phyloP scores from a whole-genome alignment of 108 stramenopile species.

The Nannochloropsis gaditana region DNA sequence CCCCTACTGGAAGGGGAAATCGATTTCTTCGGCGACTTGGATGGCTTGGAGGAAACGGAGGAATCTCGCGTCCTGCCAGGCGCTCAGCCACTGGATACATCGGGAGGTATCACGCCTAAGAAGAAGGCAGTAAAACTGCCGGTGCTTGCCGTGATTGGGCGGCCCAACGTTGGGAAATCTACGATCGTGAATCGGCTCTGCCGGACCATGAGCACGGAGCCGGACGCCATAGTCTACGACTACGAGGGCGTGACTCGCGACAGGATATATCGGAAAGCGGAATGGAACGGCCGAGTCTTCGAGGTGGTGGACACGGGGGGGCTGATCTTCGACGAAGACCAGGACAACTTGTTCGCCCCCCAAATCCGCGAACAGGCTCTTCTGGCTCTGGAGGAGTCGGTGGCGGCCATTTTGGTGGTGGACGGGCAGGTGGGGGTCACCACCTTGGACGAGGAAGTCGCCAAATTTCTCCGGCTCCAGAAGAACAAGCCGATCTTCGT shows the following conservation, averaged over 20 bases:
- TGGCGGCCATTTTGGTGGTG: constrained; percentile 80
- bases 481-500: constrained; percentile 71
- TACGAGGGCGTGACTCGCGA: constrained; percentile 89
- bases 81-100: background rate
- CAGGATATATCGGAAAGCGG: constrained; percentile 80
- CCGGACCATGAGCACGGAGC: constrained; percentile 61
- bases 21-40: constrained; percentile 4
- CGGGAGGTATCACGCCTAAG: background rate
- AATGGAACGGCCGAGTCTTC: constrained; percentile 63
- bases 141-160: constrained; percentile 23
- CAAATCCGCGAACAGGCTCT: constrained; percentile 67
- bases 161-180: constrained; percentile 55
- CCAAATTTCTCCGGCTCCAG: constrained; percentile 75
- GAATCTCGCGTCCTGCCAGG: background rate
- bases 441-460: constrained; percentile 69
- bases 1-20: background rate
- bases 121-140: constrained; percentile 27
- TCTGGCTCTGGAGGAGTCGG: constrained; percentile 81
- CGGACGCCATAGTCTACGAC: constrained; percentile 74
- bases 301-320: constrained; percentile 90
- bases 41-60: constrained; percentile 21
- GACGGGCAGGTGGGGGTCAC: constrained; percentile 79
- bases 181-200: constrained; percentile 52
- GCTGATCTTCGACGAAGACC: constrained; percentile 85
- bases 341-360: constrained; percentile 69